A percentile compares a stretch with the other conserved stretches of the same genome.
These are phyloP conservation scores for Blastocladiella emersonii DNA, from an alignment of 371 early-diverging fungal species.

Conservation along the genomic window DNA sequence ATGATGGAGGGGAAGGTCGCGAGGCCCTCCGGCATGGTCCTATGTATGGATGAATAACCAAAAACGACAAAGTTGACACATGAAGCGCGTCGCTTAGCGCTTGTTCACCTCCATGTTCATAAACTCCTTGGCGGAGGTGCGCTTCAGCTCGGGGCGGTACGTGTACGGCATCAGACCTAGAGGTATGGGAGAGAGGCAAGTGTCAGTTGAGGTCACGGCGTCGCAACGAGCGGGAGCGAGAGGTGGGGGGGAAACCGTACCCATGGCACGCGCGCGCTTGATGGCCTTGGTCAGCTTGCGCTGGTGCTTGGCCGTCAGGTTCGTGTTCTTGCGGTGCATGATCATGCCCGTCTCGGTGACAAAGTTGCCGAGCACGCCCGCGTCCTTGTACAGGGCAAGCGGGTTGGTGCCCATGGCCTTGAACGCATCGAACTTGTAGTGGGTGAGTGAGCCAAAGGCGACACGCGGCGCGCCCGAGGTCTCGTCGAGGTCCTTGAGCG, in stretches of 20 bases:
- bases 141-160: constrained; percentile 15
- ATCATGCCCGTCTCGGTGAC: constrained; percentile 70
- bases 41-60: no score
- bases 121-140: no score
- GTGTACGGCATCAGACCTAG: constrained; percentile 35
- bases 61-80: no score
- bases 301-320: constrained; percentile 59
- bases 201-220: no score
- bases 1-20: no score
- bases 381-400: constrained; percentile 60
- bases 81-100: no score
- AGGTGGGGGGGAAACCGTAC: constrained; percentile 24
- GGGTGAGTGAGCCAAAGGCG: background rate
- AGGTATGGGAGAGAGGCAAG: background rate
- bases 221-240: background rate
- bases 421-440: constrained; percentile 16
- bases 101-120: no score
- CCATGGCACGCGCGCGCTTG: constrained; percentile 69
- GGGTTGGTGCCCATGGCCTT: constrained; percentile 51
- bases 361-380: constrained; percentile 47
- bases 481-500: background rate
- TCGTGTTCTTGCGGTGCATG: constrained; percentile 54
- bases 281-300: constrained; percentile 64
- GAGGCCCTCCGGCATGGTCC: no score
- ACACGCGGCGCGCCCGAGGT: background rate